A percentile compares a stretch with the other conserved stretches of the same genome.
These are phyloP conservation scores for Astathelohania contejeani DNA, from an alignment of 371 early-diverging fungal genomes.

Conservation along the genomic window DNA sequence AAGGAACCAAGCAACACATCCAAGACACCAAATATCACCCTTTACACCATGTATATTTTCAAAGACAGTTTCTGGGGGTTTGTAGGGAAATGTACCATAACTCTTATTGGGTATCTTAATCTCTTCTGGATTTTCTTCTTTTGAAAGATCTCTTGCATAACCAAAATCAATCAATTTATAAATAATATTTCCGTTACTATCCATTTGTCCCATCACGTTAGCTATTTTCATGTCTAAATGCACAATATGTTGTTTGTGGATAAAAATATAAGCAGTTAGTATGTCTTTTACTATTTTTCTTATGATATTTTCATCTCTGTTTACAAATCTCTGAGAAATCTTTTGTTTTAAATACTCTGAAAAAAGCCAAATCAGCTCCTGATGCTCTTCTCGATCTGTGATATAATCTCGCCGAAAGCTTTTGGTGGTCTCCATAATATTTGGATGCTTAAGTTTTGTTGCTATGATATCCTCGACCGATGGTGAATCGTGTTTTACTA, in stretches of 20 bases:
- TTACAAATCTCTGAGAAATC: slow-evolving; percentile 31
- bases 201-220: slow-evolving; percentile 51
- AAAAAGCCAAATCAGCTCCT: slow-evolving; percentile 51
- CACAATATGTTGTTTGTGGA: slow-evolving; percentile 47
- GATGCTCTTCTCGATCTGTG: slow-evolving; percentile 25
- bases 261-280: slow-evolving; percentile 41
- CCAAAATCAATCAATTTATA: slow-evolving; percentile 53
- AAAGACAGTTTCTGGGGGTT: slow-evolving; percentile 51
- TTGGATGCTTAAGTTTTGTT: slow-evolving; percentile 13
- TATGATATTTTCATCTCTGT: slow-evolving; percentile 44
- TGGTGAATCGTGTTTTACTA: slow-evolving; percentile 31
- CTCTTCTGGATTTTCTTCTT: slow-evolving; percentile 8
- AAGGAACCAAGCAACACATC: slow-evolving; percentile 45
- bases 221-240: slow-evolving; percentile 53
- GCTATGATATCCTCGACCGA: slow-evolving; percentile 46
- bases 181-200: slow-evolving; percentile 8
- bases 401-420: slow-evolving; percentile 22
- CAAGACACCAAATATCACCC: slow-evolving; percentile 52
- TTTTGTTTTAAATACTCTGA: slow-evolving; percentile 44
- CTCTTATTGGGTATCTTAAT: slow-evolving; percentile 39
- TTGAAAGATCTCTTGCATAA: slow-evolving; percentile 32
- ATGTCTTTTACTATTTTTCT: slow-evolving; percentile 40
- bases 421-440: slow-evolving; percentile 44
- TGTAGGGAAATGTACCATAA: slow-evolving; percentile 53
- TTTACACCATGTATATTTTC: slow-evolving; percentile 46